phyloP scores from a whole-genome alignment of 805 yeast genomes.

The Metschnikowia borealis region DNA sequence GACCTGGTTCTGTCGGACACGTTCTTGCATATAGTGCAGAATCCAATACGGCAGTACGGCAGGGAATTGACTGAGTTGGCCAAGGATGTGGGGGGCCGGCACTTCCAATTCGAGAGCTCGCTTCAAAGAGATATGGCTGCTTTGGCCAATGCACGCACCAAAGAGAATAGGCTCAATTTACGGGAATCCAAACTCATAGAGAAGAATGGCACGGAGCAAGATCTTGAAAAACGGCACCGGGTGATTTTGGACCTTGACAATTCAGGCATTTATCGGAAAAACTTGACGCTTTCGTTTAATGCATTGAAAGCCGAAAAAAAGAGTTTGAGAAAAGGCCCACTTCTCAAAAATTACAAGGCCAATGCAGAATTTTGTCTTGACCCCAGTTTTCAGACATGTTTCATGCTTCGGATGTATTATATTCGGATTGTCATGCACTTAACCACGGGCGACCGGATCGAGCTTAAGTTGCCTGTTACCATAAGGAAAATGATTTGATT shows the following conservation, averaged over 20 bases:
- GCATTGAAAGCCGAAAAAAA: slow-evolving; percentile 22
- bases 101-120: slow-evolving; percentile 26
- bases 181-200: slow-evolving; percentile 16
- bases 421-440: slow-evolving; percentile 21
- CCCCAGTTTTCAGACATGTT: slow-evolving; percentile 39
- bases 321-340: slow-evolving; percentile 7
- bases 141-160: slow-evolving; percentile 28
- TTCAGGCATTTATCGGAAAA: slow-evolving; percentile 18
- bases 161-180: slow-evolving; percentile 26
- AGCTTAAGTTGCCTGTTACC: slow-evolving; percentile 26
- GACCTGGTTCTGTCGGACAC: slow-evolving; percentile 20
- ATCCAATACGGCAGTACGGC: slow-evolving; percentile 30
- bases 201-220: slow-evolving; percentile 20
- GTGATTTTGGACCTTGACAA: slow-evolving; percentile 8
- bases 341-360: slow-evolving; percentile 10
- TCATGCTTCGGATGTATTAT: slow-evolving; percentile 32
- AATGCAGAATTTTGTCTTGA: slow-evolving; percentile 29
- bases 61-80: slow-evolving; percentile 24
- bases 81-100: slow-evolving; percentile 22
- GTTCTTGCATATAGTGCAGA: slow-evolving; percentile 30
- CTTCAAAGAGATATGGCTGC: slow-evolving; percentile 29
- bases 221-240: slow-evolving; percentile 2
- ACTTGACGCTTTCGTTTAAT: slow-evolving; percentile 25
- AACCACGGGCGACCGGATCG: slow-evolving; percentile 19
- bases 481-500: not conserved